phyloP scores from a whole-genome alignment of 2,329 filamentous ascomycete genomes.

The Paramyrothecium sp. region DNA sequence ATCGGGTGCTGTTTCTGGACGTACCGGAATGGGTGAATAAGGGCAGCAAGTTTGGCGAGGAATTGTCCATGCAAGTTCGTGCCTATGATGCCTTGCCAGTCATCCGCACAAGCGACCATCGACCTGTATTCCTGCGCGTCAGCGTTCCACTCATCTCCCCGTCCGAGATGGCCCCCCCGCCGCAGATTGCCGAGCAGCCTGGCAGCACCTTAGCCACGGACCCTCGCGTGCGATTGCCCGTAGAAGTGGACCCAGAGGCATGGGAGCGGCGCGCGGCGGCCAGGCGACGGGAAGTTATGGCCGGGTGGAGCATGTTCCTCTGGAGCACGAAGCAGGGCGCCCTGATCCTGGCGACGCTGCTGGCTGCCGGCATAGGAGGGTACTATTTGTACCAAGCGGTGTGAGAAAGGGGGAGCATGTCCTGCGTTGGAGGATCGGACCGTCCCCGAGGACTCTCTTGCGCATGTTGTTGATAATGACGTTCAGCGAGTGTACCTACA shows the following conservation, averaged over 20 bases:
- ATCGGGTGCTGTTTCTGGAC: constrained; percentile 79
- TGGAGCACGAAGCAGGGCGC: constrained; percentile 54
- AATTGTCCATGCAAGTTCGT: constrained; percentile 44
- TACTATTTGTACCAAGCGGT: constrained; percentile 40
- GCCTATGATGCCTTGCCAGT: constrained; percentile 77
- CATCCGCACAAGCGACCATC: constrained; percentile 82
- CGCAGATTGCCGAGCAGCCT: constrained; percentile 10
- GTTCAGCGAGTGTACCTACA: too few species aligned
- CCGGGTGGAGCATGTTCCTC: constrained; percentile 54
- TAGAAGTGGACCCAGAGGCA: constrained; percentile 52
- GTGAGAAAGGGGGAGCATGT: not conserved
- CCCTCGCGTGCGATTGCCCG: constrained; percentile 44
- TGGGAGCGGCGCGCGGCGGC: constrained; percentile 51
- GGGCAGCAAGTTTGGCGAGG: constrained; percentile 9
- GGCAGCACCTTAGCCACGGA: constrained; percentile 28
- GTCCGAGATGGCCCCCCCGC: constrained; percentile 34
- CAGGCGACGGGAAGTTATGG: constrained; percentile 42
- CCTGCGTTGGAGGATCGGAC: not conserved
- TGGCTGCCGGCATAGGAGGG: constrained; percentile 38
- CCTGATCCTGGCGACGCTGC: constrained; percentile 39
- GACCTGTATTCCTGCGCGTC: constrained; percentile 73
- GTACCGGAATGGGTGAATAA: constrained; percentile 50
- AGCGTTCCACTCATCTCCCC: constrained; percentile 59
- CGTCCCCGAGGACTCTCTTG: too few species aligned
- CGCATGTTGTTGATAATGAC: too few species aligned